Percentiles rank a stretch among this genome's conserved stretches.
These are phyloP conservation scores for Actinomortierella wolfii DNA, from an alignment of 371 early-diverging fungal species.

Conservation along the genomic window DNA sequence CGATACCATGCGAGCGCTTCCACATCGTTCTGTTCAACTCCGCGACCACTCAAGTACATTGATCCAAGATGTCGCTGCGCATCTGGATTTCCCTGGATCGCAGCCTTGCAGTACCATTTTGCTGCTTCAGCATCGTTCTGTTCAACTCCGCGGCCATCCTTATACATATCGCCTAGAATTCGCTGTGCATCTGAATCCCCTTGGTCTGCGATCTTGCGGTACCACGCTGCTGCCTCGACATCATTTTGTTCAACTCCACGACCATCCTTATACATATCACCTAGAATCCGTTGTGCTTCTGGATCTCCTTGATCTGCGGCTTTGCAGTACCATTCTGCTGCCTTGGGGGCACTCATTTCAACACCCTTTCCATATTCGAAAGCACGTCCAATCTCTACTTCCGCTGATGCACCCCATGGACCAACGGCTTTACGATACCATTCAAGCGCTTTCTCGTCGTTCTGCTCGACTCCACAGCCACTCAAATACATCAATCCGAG, in stretches of 20 bases:
- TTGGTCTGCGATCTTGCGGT: conserved; percentile 70
- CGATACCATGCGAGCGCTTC: conserved; percentile 63
- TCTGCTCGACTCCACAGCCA: conserved; percentile 73
- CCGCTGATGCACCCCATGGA: conserved; percentile 47
- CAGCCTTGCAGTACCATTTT: conserved; percentile 70
- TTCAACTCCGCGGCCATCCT: conserved; percentile 79
- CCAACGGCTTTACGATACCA: conserved; percentile 78
- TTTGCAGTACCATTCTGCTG: conserved; percentile 73
- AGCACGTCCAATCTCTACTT: conserved; percentile 2
- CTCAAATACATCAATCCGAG: conserved; percentile 82
- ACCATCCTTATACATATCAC: conserved; percentile 79
- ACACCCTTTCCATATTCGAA: conserved; percentile 49
- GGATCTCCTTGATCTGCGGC: conserved; percentile 79
- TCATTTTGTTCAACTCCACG: conserved; percentile 67
- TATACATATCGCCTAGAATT: conserved; percentile 76
- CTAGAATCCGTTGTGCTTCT: conserved; percentile 80
- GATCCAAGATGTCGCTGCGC: conserved; percentile 81
- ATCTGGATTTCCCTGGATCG: conserved; percentile 68
- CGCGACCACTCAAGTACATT: conserved; percentile 74
- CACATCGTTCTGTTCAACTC: conserved; percentile 53
- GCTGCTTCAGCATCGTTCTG: conserved; percentile 70
- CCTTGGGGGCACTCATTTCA: conserved; percentile 62
- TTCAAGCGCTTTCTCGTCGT: conserved; percentile 65
- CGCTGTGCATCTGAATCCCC: conserved; percentile 74
- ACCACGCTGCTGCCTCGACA: conserved; percentile 78